Evolutionary conservation across 2,329 filamentous ascomycete genomes (phyloP), one percentile per base, ranked within the genome.

Genomic region (Fusarium setosum): DNA sequence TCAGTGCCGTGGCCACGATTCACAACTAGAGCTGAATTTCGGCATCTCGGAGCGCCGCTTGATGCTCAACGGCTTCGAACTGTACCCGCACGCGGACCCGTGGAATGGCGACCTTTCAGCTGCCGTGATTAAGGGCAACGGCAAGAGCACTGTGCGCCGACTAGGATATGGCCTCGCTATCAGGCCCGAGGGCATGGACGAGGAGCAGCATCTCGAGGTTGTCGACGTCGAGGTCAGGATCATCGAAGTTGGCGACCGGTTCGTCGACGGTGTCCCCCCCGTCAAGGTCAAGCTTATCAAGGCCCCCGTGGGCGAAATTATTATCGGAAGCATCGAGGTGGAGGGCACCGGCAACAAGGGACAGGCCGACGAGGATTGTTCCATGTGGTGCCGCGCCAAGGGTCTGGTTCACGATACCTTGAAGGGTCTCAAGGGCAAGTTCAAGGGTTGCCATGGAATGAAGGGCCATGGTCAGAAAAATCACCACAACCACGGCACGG

Each of bases 241-340:
- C 61, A 82, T 88, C 59, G 84, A 88, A 73, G 84, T 91, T 23
- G 86, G 86, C 57, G 76, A 82, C 52, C 78, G 80, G 40, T 87
- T 88, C 59, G 75, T 90, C 54, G 77, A 85, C 41, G 81, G 78
- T 21, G 79, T 89, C 21, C 83, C 86, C 34, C 78, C 79, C 24
- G 81, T 93, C 57, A 83, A 85, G 42, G 79, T 92, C 42, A 86
- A 85, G 68, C 79, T 92, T 17, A 80, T 93, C 74, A 86, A 89
- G 79, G 86, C 85, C 1, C 80, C 82, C 5, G 77, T 77, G 15
- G 83, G 83, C 53, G 83, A 85, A 47, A 79, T 91, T 34, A 75
- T 86, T 74, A 86, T 92, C 65, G 81, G 79, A 40, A 77, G 78
- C 38, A 76, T 87, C 37, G 76, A 82, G 49, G 75, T 79, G 44